Conservation (phyloP, 2,329 filamentous ascomycete species). For the Clarireedia monteithiana region DNA sequence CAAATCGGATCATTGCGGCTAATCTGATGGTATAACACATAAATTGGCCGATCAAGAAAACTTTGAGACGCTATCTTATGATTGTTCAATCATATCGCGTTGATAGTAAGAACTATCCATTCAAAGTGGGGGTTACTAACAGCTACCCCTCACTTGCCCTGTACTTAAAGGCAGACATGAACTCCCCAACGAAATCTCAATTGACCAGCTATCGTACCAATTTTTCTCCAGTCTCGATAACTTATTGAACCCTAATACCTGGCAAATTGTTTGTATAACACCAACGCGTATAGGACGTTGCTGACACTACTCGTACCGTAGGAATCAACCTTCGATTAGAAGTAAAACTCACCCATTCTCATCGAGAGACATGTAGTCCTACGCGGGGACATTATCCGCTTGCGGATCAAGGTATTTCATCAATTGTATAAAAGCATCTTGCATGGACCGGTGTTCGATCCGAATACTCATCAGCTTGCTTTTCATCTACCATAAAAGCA, state of each 20-base stretch:
- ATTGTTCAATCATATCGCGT: conserved; percentile 5
- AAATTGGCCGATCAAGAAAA: too few relatives aligned
- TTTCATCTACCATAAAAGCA: conserved; percentile 23
- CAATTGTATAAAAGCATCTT: conserved; percentile 36
- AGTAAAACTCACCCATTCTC: conserved; percentile 18
- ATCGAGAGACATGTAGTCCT: conserved; percentile 25
- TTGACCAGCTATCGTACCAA: too few relatives aligned
- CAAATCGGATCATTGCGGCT: too few relatives aligned
- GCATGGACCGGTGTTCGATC: conserved; percentile 61
- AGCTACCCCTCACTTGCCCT: conserved; percentile 5
- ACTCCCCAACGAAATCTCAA: not conserved
- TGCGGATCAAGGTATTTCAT: conserved; percentile 30
- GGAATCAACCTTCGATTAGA: conserved; percentile 9
- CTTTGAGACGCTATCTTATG: not conserved
- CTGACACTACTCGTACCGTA: not conserved
- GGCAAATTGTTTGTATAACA: not conserved
- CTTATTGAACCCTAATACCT: not conserved
- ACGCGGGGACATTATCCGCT: conserved; percentile 27
- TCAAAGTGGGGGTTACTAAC: not conserved
- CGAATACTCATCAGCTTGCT: conserved; percentile 22
- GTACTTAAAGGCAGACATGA: not conserved
- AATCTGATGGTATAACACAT: too few relatives aligned
- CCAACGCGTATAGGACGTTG: not conserved
- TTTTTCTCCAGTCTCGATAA: not conserved
- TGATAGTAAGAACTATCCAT: not conserved